Evolutionary conservation across 2,329 filamentous ascomycete genomes (phyloP).

Genomic region (Erysiphe pulchra): DNA sequence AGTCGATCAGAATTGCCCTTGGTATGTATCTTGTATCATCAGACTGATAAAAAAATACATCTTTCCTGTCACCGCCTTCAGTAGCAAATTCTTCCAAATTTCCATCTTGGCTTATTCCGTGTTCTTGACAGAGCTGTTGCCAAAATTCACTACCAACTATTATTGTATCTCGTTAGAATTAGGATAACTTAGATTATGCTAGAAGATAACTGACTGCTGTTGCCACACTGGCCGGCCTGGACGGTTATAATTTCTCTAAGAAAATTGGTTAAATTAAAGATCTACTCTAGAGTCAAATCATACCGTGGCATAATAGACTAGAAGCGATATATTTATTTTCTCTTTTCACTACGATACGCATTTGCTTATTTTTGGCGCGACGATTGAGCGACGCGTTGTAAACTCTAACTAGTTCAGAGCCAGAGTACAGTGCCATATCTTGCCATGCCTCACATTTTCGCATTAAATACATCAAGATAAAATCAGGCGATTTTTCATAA

Average conservation of each 20-base stretch:
- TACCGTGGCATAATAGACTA: conserved; percentile 13
- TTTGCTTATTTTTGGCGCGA: no score
- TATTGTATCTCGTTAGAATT: neutral
- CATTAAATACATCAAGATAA: no score
- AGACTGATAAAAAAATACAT: conserved; percentile 98
- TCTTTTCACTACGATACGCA: no score
- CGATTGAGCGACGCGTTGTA: no score
- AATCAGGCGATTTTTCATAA: no score
- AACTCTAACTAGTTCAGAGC: no score
- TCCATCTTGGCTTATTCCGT: conserved; percentile 91
- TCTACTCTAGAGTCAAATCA: neutral
- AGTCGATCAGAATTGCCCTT: conserved; percentile 77
- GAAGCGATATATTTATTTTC: neutral
- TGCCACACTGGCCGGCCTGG: conserved; percentile 96
- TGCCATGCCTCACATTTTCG: no score
- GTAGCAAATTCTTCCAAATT: conserved; percentile 96
- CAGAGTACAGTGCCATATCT: no score
- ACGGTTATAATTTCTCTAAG: conserved; percentile 93
- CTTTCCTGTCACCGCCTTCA: conserved; percentile 90
- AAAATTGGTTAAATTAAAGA: conserved; percentile 1
- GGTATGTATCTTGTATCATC: conserved; percentile 98
- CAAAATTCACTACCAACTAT: conserved; percentile 92
- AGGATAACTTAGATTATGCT: neutral
- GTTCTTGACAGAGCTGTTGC: conserved; percentile 95
- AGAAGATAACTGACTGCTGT: conserved; percentile 53